phyloP scores from a whole-genome alignment of 2,329 filamentous ascomycete species.

The Xylariomycetidae sp. region DNA sequence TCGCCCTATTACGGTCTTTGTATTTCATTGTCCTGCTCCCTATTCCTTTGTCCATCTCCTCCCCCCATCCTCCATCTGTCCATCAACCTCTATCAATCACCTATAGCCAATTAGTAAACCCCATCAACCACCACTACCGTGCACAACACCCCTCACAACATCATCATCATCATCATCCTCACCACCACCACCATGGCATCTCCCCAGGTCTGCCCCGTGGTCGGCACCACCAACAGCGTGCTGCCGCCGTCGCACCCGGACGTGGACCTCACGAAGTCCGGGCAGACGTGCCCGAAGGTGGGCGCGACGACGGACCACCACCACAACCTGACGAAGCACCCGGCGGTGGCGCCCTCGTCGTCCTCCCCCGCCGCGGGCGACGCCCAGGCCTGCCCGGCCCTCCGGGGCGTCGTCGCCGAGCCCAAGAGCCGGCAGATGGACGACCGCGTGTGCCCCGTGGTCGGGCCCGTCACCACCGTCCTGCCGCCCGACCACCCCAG shows the following conservation, averaged over 20 bases:
- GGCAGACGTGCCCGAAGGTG: slow-evolving; percentile 35
- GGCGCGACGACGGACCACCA: slow-evolving; percentile 38
- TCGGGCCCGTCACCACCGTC: slow-evolving; percentile 35
- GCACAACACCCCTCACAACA: slow-evolving; percentile 1
- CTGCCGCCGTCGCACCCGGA: slow-evolving; percentile 34
- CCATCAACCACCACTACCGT: neutral
- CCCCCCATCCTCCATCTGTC: too few species aligned
- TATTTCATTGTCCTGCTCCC: too few species aligned
- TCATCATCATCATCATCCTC: neutral
- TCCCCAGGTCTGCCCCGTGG: slow-evolving; percentile 32
- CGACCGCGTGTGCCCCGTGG: slow-evolving; percentile 36
- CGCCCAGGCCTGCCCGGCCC: slow-evolving; percentile 32
- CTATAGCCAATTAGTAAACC: too few species aligned
- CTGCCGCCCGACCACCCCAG: slow-evolving; percentile 36
- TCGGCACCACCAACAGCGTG: slow-evolving; percentile 35
- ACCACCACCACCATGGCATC: slow-evolving; percentile 21
- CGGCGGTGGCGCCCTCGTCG: slow-evolving; percentile 23
- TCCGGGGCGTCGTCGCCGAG: slow-evolving; percentile 29
- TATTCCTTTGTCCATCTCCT: too few species aligned
- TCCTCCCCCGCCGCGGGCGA: slow-evolving; percentile 22
- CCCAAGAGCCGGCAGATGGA: slow-evolving; percentile 34
- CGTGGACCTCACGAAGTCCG: slow-evolving; percentile 34
- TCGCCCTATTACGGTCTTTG: too few species aligned
- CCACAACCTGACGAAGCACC: slow-evolving; percentile 33
- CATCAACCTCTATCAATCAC: too few species aligned